Conservation (phyloP, 2,329 filamentous ascomycete genomes). For the Eurotiales sp. region DNA sequence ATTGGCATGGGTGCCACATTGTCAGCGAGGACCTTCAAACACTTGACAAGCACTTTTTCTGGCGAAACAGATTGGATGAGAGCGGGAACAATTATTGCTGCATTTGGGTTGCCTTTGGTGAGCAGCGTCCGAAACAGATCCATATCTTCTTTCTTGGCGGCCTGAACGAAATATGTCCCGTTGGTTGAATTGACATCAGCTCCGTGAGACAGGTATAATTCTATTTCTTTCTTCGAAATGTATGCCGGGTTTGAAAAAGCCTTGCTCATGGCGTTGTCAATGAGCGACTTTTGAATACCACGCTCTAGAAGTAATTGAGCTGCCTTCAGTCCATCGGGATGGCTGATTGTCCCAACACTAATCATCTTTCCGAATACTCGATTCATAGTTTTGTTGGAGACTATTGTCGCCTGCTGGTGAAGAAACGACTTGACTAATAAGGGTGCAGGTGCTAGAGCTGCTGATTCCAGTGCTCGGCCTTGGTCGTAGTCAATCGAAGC, state of each 20-base stretch:
- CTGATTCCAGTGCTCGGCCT: background rate
- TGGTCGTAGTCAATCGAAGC: conserved; percentile 53
- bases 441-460: no score
- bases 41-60: background rate
- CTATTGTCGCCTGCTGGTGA: background rate
- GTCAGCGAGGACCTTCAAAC: background rate
- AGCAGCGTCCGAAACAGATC: background rate
- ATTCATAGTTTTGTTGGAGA: background rate
- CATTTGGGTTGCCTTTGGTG: background rate
- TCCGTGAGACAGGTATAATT: conserved; percentile 1
- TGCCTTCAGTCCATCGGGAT: background rate
- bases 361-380: conserved; percentile 3
- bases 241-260: background rate
- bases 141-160: conserved; percentile 1
- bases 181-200: background rate
- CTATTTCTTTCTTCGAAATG: conserved; percentile 4
- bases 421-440: conserved; percentile 2
- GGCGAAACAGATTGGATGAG: conserved; percentile 1
- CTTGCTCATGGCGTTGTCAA: background rate
- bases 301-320: background rate
- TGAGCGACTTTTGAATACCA: conserved; percentile 3
- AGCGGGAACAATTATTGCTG: background rate
- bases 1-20: background rate
- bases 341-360: background rate
- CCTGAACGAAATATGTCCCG: background rate